Conservation (phyloP, 352 stramenopile species). For the Phytophthora palmivora region DNA sequence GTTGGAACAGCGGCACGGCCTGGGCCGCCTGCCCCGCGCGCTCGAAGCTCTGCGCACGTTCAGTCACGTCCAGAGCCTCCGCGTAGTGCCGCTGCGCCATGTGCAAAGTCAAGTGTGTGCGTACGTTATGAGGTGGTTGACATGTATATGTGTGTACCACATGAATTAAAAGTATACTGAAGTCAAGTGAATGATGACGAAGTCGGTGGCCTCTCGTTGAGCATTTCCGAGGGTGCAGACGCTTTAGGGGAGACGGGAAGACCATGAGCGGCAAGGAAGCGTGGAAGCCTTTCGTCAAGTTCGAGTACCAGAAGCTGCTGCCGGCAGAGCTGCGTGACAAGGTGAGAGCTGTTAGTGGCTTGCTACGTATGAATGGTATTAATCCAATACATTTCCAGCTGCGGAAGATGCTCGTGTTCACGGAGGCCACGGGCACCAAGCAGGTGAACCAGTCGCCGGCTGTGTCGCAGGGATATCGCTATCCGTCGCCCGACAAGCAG, state of each 20-base stretch:
- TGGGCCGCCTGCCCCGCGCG: conserved; percentile 30
- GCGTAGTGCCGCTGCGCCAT: conserved; percentile 73
- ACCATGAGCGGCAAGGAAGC: conserved; percentile 69
- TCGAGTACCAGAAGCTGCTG: conserved; percentile 79
- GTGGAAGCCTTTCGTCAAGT: conserved; percentile 88
- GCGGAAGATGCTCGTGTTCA: conserved; percentile 85
- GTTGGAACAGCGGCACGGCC: conserved; percentile 53
- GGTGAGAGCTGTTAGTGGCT: conserved; percentile 28
- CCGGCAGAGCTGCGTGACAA: conserved; percentile 73
- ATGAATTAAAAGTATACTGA: neutral
- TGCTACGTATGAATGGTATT: too few relatives aligned
- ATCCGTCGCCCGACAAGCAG: conserved; percentile 80
- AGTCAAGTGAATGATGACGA: neutral
- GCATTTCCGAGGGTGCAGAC: conserved; percentile 18
- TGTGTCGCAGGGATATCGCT: conserved; percentile 72
- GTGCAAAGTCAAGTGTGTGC: neutral
- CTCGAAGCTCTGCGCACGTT: conserved; percentile 53
- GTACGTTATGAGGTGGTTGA: conserved; percentile 1
- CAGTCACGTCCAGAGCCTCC: conserved; percentile 62
- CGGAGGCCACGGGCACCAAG: conserved; percentile 74
- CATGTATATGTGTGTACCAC: neutral
- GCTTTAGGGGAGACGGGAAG: neutral
- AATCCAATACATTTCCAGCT: too few relatives aligned
- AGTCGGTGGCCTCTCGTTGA: neutral
- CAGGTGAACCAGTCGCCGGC: conserved; percentile 78